Evolutionary conservation across 257 asterid genomes (phyloP).

Genomic region (Solanum etuberosum): DNA sequence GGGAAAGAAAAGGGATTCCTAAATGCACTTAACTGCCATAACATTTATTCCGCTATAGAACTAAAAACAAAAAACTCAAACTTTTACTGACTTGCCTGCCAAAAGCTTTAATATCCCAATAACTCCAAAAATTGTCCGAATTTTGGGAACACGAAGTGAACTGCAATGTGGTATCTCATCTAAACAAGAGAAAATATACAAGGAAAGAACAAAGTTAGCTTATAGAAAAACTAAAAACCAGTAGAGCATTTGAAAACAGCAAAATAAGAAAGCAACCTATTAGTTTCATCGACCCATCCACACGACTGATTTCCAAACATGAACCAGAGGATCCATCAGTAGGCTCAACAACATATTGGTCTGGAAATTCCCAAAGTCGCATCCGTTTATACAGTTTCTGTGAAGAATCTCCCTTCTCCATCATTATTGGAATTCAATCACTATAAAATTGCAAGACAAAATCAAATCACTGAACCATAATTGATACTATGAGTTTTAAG

Average conservation of each 20-base stretch:
- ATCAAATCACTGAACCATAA: background rate
- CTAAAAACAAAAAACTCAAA: background rate
- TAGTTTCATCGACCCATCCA: conserved; percentile 48
- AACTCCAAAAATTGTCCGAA: conserved; percentile 64
- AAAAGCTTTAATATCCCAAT: conserved; percentile 75
- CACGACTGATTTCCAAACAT: conserved; percentile 53
- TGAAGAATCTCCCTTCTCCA: conserved; percentile 67
- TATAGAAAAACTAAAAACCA: background rate
- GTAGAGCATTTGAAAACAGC: background rate
- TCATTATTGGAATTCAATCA: conserved; percentile 35
- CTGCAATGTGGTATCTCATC: conserved; percentile 57
- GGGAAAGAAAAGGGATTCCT: background rate
- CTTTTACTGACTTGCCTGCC: conserved; percentile 40
- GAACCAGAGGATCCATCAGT: conserved; percentile 76
- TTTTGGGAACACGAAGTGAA: conserved; percentile 58
- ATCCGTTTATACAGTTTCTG: conserved; percentile 58
- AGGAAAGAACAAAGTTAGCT: background rate
- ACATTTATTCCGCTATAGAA: background rate
- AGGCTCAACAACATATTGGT: conserved; percentile 74
- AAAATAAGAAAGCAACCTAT: conserved; percentile 25
- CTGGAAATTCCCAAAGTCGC: conserved; percentile 91
- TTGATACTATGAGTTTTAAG: background rate
- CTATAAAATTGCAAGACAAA: background rate
- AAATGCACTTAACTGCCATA: background rate
- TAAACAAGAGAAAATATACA: conserved; percentile 9